Conservation (phyloP, 2,329 filamentous ascomycete genomes). For the Diplodia scrobiculata region DNA sequence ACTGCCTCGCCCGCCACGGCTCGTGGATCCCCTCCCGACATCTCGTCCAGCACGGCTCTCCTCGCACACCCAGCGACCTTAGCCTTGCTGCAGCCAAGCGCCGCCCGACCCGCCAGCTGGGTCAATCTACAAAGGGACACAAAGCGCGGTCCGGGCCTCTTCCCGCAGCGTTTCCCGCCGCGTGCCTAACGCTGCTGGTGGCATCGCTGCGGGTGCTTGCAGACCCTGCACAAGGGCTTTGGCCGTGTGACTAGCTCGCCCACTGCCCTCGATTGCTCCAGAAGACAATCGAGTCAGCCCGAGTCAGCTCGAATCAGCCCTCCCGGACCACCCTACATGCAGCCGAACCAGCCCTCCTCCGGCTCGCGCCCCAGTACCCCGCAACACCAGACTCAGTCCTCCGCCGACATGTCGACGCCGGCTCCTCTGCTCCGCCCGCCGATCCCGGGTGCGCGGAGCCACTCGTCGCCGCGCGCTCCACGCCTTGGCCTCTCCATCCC, state of each 20-base stretch:
- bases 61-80: slow-evolving; percentile 12
- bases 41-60: slow-evolving; percentile 14
- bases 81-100: slow-evolving; percentile 29
- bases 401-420: slow-evolving; percentile 66
- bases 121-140: slow-evolving; percentile 23
- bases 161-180: slow-evolving; percentile 21
- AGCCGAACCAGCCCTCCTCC: slow-evolving; percentile 13
- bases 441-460: slow-evolving; percentile 65
- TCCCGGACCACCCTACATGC: slow-evolving; percentile 22
- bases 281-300: background rate
- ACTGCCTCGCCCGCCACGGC: background rate
- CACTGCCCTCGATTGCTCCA: background rate
- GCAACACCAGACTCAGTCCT: slow-evolving; percentile 23
- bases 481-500: slow-evolving; percentile 88
- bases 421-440: slow-evolving; percentile 81
- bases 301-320: too few species aligned
- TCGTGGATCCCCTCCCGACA: slow-evolving; percentile 15
- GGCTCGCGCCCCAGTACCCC: slow-evolving; percentile 26
- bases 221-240: slow-evolving; percentile 22
- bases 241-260: slow-evolving; percentile 25
- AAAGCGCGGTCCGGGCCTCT: slow-evolving; percentile 18
- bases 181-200: slow-evolving; percentile 22
- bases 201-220: slow-evolving; percentile 28
- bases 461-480: slow-evolving; percentile 66
- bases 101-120: slow-evolving; percentile 15